These are phyloP conservation scores for Rhodomyrtus tomentosa DNA, from an alignment of 345 rosid genomes.

Conservation along the genomic window DNA sequence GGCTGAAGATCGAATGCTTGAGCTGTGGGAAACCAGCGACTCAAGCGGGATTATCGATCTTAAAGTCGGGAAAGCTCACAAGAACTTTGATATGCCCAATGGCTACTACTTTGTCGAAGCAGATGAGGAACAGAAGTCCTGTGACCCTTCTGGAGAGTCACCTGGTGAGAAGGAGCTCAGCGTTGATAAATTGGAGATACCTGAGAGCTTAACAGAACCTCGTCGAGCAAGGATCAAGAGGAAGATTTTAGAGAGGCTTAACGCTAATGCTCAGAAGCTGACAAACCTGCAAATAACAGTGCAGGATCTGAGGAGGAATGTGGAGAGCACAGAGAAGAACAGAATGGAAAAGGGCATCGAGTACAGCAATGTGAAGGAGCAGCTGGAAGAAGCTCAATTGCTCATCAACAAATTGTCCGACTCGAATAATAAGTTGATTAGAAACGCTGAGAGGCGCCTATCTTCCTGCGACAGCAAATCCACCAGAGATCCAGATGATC, in stretches of 20 bases:
- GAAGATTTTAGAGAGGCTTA: constrained; percentile 77
- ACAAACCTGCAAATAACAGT: constrained; percentile 67
- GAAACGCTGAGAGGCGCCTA: constrained; percentile 32
- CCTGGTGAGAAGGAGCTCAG: constrained; percentile 54
- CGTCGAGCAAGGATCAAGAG: constrained; percentile 44
- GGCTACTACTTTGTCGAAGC: not conserved
- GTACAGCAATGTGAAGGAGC: constrained; percentile 53
- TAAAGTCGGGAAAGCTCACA: constrained; percentile 34
- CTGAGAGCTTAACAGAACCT: constrained; percentile 41
- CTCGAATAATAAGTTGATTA: constrained; percentile 40
- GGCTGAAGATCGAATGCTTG: constrained; percentile 45
- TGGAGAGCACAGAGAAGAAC: constrained; percentile 48
- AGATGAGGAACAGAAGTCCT: constrained; percentile 18
- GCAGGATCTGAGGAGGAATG: constrained; percentile 69
- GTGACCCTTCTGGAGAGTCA: constrained; percentile 34
- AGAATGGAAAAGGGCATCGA: constrained; percentile 53
- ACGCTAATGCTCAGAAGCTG: constrained; percentile 74
- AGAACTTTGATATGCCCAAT: not conserved
- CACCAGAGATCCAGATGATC: constrained; percentile 26
- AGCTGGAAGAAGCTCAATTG: constrained; percentile 71
- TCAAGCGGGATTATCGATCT: constrained; percentile 32
- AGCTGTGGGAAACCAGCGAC: constrained; percentile 45
- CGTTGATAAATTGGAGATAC: constrained; percentile 65
- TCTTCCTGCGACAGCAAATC: constrained; percentile 26
- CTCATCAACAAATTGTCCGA: constrained; percentile 48